Percentiles rank a stretch among this genome's conserved stretches.
phyloP scores from a whole-genome alignment of 495 filamentous ascomycete genomes.

The Aspergillus olivimuriae region DNA sequence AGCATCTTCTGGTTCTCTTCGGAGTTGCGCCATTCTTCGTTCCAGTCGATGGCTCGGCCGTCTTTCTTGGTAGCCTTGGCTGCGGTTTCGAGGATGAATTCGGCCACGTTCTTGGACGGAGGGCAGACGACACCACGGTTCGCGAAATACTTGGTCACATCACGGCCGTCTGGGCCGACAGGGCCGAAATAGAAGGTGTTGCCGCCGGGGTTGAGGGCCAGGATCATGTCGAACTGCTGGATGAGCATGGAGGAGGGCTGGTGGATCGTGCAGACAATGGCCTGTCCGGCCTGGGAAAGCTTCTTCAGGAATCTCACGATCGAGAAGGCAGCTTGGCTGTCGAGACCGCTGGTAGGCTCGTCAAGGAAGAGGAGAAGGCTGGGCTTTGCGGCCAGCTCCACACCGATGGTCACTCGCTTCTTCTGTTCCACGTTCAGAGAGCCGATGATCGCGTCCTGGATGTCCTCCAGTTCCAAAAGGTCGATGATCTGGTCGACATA shows the following conservation, averaged over 20 bases:
- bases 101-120: slow-evolving; percentile 68
- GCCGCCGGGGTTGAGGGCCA: slow-evolving; percentile 63
- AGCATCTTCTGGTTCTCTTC: slow-evolving; percentile 44
- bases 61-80: slow-evolving; percentile 50
- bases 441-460: slow-evolving; percentile 48
- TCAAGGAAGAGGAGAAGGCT: slow-evolving; percentile 75
- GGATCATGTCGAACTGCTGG: slow-evolving; percentile 71
- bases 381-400: slow-evolving; percentile 86
- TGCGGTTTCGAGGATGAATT: slow-evolving; percentile 79
- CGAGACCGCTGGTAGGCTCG: slow-evolving; percentile 76
- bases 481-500: slow-evolving; percentile 58
- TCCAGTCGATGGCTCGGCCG: slow-evolving; percentile 57
- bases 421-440: slow-evolving; percentile 61
- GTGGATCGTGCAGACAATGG: slow-evolving; percentile 78
- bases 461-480: slow-evolving; percentile 49
- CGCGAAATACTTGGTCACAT: slow-evolving; percentile 62
- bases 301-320: slow-evolving; percentile 84
- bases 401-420: slow-evolving; percentile 80
- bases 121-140: slow-evolving; percentile 54
- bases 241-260: slow-evolving; percentile 66
- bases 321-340: slow-evolving; percentile 75
- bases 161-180: slow-evolving; percentile 55
- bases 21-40: slow-evolving; percentile 64
- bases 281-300: slow-evolving; percentile 67
- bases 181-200: slow-evolving; percentile 71